Base-by-base conservation (phyloP, 2,329 filamentous ascomycete genomes). In the Gaeumannomyces sp. region DNA sequence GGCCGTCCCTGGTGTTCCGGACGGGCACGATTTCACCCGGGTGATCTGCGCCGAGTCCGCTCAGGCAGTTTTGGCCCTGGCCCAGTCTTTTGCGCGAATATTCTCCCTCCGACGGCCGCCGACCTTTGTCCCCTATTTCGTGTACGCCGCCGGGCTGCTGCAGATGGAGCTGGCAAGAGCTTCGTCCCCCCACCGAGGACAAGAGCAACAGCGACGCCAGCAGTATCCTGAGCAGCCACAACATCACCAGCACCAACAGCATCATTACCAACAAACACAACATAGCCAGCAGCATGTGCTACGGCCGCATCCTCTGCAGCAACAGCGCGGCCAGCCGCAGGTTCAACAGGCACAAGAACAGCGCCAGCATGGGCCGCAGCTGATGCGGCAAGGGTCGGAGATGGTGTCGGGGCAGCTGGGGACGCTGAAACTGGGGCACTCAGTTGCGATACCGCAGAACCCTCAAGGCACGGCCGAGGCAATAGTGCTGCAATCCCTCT, bases 21-120 rank as follows among this genome's bases (percentile, higher is more conserved):
- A 53, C 6, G 8, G 35, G 61, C 0, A 38, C 50, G 14, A 61
- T 61, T 11, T 72, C 68, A 4, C 73, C 0, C 66, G 69, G 2
- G 70, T 73, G 31, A 67, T 75, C 3, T 73, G 72, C 38, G 61
- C 59, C 25, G 73, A 61, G 60, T 61, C 60, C 13, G 60, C 60
- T 4, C 60, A 61, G 35, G 60, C 60, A 25, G 60, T 61, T 16
- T 27, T 61, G 25, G 60, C n/a, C 4, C 60, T 61, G 38, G 67
- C 73, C 22, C 68, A 71, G 35, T 74, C 72, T 16, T 74, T 74
- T 56, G 68, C 70, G 3, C 63, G 69, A 25, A 68, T 75, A 1
- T 75, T 73, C 60, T 73, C 71, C 0, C 68, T 75, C 1, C 68
- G 67, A 10, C 70, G 73, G 1, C 73, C 73, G 0, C 73, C 73